Conservation (phyloP, 306 rosid species). For the Rosa persica region DNA sequence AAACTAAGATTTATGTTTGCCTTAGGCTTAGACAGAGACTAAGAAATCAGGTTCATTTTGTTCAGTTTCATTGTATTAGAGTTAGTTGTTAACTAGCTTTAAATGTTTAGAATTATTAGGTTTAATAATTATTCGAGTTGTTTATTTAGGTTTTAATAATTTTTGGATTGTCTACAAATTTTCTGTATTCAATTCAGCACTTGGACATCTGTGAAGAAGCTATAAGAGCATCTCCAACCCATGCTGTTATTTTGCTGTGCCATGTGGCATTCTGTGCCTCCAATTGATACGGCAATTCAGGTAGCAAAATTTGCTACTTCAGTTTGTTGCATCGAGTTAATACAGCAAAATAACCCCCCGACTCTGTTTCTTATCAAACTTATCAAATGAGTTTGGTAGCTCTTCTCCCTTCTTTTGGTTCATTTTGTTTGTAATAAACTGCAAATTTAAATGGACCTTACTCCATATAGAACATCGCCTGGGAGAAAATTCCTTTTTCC, state of each 20-base stretch:
- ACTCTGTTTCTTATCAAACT: not conserved
- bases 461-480: not conserved
- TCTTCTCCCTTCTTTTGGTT: not conserved
- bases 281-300: constrained; percentile 1
- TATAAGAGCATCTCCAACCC: not conserved
- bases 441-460: not conserved
- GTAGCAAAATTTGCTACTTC: constrained; percentile 11
- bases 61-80: not conserved
- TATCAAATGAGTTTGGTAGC: not conserved
- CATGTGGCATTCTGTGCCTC: not conserved
- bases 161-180: not conserved
- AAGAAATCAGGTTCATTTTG: not conserved
- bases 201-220: constrained; percentile 10
- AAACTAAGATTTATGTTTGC: not conserved
- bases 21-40: not conserved
- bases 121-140: not conserved
- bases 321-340: not conserved
- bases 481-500: not conserved
- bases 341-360: not conserved
- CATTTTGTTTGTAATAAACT: not conserved
- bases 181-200: not conserved
- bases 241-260: constrained; percentile 6
- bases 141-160: not conserved
- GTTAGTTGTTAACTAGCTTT: not conserved
- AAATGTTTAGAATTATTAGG: not conserved